Conservation (phyloP, 441 rosid genomes). For the Corymbia citriodora region DNA sequence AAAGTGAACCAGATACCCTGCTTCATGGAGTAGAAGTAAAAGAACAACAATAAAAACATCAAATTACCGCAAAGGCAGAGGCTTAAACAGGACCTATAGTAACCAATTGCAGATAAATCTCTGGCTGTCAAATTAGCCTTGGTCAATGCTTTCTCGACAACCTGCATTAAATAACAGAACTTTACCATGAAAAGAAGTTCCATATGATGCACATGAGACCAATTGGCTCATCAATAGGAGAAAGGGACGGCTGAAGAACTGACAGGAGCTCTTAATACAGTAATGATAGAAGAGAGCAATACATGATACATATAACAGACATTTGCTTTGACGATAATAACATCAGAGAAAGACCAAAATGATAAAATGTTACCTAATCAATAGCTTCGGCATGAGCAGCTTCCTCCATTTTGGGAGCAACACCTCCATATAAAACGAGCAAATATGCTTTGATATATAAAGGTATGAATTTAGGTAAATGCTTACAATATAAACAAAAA, state of each 20-base stretch:
- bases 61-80: constrained; percentile 10
- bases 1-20: not conserved
- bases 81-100: constrained; percentile 93
- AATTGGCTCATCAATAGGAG: not conserved
- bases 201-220: not conserved
- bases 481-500: not conserved
- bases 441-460: constrained; percentile 56
- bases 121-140: constrained; percentile 49
- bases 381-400: constrained; percentile 77
- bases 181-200: not conserved
- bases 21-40: not conserved
- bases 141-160: constrained; percentile 77
- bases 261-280: not conserved
- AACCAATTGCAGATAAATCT: constrained; percentile 91
- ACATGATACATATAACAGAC: not conserved
- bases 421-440: constrained; percentile 79
- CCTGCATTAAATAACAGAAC: constrained; percentile 30
- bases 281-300: not conserved
- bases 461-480: constrained; percentile 10
- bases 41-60: constrained; percentile 52
- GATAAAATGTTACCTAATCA: constrained; percentile 44
- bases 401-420: constrained; percentile 91
- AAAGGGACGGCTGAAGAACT: not conserved
- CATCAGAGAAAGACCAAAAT: not conserved
- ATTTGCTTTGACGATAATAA: not conserved